Evolutionary conservation across 1,139 yeast species (phyloP), one percentile per base, ranked within the genome.

Genomic region (Arxiozyma telluris): DNA sequence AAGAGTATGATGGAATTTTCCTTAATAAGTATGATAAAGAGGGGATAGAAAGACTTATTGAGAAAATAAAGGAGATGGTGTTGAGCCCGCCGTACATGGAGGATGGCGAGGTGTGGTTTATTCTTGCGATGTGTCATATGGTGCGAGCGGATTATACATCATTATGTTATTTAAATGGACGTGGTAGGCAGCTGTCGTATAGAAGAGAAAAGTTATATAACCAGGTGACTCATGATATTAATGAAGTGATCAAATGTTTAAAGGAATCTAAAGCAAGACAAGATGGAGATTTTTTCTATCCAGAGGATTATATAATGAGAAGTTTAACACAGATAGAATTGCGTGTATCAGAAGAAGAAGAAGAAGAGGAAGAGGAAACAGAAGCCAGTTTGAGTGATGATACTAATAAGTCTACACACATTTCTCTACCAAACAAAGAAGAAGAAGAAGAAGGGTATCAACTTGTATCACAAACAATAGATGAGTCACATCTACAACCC

Each of bases 41-140:
- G 11, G 30, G 30, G 1, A 22, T 64, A 15, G 58, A 57, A 25
- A 46, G 55, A 18, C 52, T 67, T 7, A 61, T 66, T 12, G 70
- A 66, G 17, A 59, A 56, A 47, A 54, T 66, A 15, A 55, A 63
- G 6, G 69, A 63, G 47, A 55, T 67, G 60, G 56, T 66, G 6
- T 50, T 67, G 25, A 55, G 58, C 1, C 71, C 71, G 17, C 70
- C 71, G 22, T 66, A 58, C 51, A 64, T 65, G 63, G 71, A 67
- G 46, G 69, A 64, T 43, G 56, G 67, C 2, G 66, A 66, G 51
- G 55, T 67, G 12, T 66, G 69, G 69, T 67, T 61, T 49, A 62
- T 67, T 11, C 61, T 56, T 44, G 64, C 65, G 7, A 50, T 64
- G 45, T 61, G 67, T 34, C 67, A 66, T 55, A 47, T 66, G 52